A percentile compares a stretch with the other conserved stretches of the same genome.
phyloP scores from a whole-genome alignment of 2,329 filamentous ascomycete genomes.

The Lasiodiplodia hormozganensis region DNA sequence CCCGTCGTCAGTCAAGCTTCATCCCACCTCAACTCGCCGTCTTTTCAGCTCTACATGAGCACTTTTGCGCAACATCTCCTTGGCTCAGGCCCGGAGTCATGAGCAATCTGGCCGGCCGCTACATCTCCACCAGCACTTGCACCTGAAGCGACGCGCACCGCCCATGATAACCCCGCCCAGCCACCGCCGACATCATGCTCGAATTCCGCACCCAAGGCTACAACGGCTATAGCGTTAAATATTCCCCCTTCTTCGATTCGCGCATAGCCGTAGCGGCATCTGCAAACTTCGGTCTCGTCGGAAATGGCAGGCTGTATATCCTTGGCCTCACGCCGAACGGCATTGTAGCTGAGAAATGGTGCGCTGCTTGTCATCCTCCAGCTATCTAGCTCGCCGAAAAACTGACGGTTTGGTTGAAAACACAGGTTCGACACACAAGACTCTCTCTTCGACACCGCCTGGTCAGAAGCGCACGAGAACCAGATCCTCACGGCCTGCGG shows the following conservation, averaged over 20 bases:
- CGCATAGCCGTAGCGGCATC: slow-evolving; percentile 87
- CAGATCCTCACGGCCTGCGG: slow-evolving; percentile 89
- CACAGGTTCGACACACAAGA: slow-evolving; percentile 93
- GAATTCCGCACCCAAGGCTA: slow-evolving; percentile 93
- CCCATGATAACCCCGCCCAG: slow-evolving; percentile 14
- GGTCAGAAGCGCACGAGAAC: slow-evolving; percentile 96
- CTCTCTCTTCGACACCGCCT: slow-evolving; percentile 90
- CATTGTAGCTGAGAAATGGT: slow-evolving; percentile 85
- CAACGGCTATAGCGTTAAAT: slow-evolving; percentile 97
- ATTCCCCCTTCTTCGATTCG: slow-evolving; percentile 97
- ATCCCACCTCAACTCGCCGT: slow-evolving; percentile 12
- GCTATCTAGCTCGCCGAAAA: not conserved
- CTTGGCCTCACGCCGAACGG: slow-evolving; percentile 83
- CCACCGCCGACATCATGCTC: slow-evolving; percentile 68
- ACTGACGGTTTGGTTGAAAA: not conserved
- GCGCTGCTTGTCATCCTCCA: slow-evolving; percentile 31
- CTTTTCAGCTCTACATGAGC: slow-evolving; percentile 20
- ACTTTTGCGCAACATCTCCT: slow-evolving; percentile 4
- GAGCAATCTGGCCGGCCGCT: slow-evolving; percentile 11
- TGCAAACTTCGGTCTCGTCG: slow-evolving; percentile 97
- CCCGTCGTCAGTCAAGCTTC: slow-evolving; percentile 10
- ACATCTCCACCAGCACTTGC: not conserved
- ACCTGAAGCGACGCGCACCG: not conserved
- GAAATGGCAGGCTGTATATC: slow-evolving; percentile 89
- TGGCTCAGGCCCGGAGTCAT: slow-evolving; percentile 23